These are phyloP conservation scores for Mangifera indica DNA, from an alignment of 345 rosid genomes.

Conservation along the genomic window DNA sequence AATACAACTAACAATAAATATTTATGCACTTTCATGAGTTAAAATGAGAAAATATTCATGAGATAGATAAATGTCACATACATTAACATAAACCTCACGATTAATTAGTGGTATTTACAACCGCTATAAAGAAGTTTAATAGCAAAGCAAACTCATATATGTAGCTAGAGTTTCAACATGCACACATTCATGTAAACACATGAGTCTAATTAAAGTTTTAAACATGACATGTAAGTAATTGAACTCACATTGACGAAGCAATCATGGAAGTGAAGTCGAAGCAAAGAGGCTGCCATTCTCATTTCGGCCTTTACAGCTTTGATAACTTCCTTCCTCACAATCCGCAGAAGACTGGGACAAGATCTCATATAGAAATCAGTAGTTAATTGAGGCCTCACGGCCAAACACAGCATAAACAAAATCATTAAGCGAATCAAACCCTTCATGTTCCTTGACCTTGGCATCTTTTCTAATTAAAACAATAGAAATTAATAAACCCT, in stretches of 20 bases:
- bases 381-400: constrained; percentile 46
- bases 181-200: too few relatives aligned
- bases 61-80: too few relatives aligned
- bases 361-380: constrained; percentile 43
- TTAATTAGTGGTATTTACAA: too few relatives aligned
- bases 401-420: constrained; percentile 32
- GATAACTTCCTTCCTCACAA: constrained; percentile 42
- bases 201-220: too few relatives aligned
- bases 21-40: too few relatives aligned
- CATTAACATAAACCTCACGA: too few relatives aligned
- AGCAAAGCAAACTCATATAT: too few relatives aligned
- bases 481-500: too few relatives aligned
- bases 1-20: too few relatives aligned
- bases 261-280: constrained; percentile 68
- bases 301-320: constrained; percentile 53
- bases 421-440: constrained; percentile 23
- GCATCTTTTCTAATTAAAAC: constrained; percentile 22
- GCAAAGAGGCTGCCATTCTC: constrained; percentile 71
- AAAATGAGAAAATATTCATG: too few relatives aligned
- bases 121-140: too few relatives aligned
- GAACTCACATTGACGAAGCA: constrained; percentile 67
- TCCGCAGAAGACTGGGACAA: constrained; percentile 46
- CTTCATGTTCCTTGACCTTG: constrained; percentile 22
- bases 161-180: too few relatives aligned
- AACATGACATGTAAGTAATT: background rate